Conservation (phyloP, 257 asterid species). For the Forsythia suspensa region DNA sequence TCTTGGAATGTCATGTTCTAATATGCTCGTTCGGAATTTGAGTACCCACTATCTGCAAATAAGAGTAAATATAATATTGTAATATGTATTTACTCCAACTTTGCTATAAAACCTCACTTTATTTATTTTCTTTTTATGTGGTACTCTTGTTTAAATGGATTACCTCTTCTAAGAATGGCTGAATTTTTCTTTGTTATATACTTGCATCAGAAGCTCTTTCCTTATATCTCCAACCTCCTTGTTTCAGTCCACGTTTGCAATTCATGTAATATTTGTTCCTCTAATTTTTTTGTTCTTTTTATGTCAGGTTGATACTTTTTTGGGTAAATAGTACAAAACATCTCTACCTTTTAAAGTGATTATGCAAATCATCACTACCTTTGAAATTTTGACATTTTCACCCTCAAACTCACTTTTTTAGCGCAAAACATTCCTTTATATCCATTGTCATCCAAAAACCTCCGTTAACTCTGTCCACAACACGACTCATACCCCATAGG, state of each 20-base stretch:
- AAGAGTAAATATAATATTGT: not conserved
- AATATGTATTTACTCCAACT: not conserved
- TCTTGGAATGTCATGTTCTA: slow-evolving; percentile 6
- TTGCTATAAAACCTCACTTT: not conserved
- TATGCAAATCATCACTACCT: too few relatives aligned
- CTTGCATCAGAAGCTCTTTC: not conserved
- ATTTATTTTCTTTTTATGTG: too few relatives aligned
- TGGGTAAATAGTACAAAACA: not conserved
- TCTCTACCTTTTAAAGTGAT: too few relatives aligned
- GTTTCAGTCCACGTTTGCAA: not conserved
- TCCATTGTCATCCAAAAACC: too few relatives aligned
- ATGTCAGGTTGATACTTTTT: slow-evolving; percentile 79
- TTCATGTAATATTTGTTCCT: slow-evolving; percentile 7
- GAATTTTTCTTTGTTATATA: not conserved
- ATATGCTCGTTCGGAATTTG: not conserved
- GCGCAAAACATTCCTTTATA: too few relatives aligned
- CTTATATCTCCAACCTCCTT: not conserved
- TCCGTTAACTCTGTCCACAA: too few relatives aligned
- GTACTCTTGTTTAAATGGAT: too few relatives aligned
- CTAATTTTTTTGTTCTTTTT: slow-evolving; percentile 13
- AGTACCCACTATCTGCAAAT: not conserved
- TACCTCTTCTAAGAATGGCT: too few relatives aligned
- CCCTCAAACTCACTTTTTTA: too few relatives aligned
- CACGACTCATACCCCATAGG: too few relatives aligned
- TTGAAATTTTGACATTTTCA: too few relatives aligned